Percentiles rank a stretch among this genome's conserved stretches.
Conservation (phyloP, 306 rosid species). For the Adenanthera pavonina region DNA sequence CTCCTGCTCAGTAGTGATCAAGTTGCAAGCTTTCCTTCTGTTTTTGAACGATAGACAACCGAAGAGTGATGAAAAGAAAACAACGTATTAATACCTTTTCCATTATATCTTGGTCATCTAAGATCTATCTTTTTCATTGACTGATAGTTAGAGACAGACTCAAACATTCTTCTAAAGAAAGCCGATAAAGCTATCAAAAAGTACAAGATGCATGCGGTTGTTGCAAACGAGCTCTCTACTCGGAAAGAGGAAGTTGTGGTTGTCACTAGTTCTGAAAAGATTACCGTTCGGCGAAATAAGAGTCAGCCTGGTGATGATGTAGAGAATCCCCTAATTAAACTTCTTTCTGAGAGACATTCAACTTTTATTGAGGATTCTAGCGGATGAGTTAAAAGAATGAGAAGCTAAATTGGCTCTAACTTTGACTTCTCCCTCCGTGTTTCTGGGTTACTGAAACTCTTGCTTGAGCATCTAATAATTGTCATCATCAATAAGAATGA, state of each 20-base stretch:
- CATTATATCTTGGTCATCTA: neutral
- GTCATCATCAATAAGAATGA: neutral
- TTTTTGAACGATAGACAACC: neutral
- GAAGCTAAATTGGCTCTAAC: conserved; percentile 12
- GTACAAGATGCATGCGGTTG: conserved; percentile 89
- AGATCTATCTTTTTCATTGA: conserved; percentile 32
- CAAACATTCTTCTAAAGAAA: conserved; percentile 82
- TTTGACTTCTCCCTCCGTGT: conserved; percentile 17
- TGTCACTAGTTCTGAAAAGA: conserved; percentile 62
- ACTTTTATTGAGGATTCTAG: conserved; percentile 49
- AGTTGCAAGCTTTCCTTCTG: conserved; percentile 12
- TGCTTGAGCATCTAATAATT: neutral
- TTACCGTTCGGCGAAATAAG: conserved; percentile 57
- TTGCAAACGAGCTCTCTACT: conserved; percentile 84
- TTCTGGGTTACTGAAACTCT: neutral
- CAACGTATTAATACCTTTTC: conserved; percentile 20
- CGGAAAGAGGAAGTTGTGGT: conserved; percentile 89
- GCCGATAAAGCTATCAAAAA: conserved; percentile 73
- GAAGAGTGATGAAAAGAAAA: conserved; percentile 7
- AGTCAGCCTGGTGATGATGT: conserved; percentile 59
- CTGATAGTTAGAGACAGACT: conserved; percentile 87
- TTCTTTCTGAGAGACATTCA: conserved; percentile 59
- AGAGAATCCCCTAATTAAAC: conserved; percentile 67
- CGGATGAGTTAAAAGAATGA: conserved; percentile 32
- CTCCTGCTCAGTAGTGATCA: conserved; percentile 25